Evolutionary conservation across 805 yeast genomes (phyloP), one percentile per base, ranked within the genome.

Genomic region (Hanseniaspora lindneri): DNA sequence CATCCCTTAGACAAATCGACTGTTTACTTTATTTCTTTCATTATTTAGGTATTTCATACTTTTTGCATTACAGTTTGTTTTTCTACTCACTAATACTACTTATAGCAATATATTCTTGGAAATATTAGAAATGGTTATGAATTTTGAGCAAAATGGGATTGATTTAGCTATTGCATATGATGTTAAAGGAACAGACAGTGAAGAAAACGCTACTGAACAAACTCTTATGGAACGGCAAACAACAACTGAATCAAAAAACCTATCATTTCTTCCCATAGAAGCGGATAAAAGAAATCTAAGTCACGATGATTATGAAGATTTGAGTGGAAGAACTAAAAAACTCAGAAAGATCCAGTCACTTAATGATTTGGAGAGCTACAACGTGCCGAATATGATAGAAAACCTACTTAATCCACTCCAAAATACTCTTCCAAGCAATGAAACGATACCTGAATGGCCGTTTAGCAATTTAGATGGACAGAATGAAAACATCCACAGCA

Each of bases 111-210:
- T 27, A 27, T 8, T 27, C 8, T 27, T 9, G 29, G 10, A n/a
- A 19, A 51, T 51, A 35, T 24, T 17, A 24, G 27, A 27, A 21
- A 42, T 42, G 47, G 40, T 36, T 8, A 46, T 46, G 49, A 46
- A 46, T 25, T 46, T 37, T 24, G 49, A 46, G 24, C 49, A 46
- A 32, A 46, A 46, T 39, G 49, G 49, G 2, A 46, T 46, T 32
- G 49, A 46, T 30, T 23, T 46, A 5, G 32, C 34, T 13, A 17
- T 46, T 28, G 41, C 23, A 4, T 37, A 37, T 16, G 21, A 37
- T 16, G 11, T 11, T 9, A 7, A 25, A 4, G 8, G 7, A 5
- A 20, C n/a, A 16, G 39, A 36, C 3, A 36, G 17, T 13, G 39
- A 36, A 4, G 39, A 36, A 36, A 36, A 36, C n/a, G n/a, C n/a